Base-by-base conservation (phyloP, 805 yeast species). In the Limtongia smithiae region DNA sequence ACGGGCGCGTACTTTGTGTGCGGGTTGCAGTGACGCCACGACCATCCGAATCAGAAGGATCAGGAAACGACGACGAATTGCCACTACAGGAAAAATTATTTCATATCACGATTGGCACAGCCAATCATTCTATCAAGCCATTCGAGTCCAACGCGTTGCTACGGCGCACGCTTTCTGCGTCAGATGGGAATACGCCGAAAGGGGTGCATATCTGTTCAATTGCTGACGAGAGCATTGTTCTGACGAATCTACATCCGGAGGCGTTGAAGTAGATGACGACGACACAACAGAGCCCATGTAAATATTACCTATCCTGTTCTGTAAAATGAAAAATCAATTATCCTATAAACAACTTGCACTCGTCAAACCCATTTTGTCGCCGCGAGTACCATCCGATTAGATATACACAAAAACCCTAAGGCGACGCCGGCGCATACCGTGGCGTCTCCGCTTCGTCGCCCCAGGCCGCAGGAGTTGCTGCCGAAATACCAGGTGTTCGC, bases 81-180 rank as follows among this genome's bases (percentile, higher is more conserved):
- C 37, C 35, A 2, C 47, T 46, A n/a, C 52, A 72, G 0, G 78
- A 80, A 49, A 63, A 67, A 44, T 64, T 65, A 51, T 72, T 83
- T 0, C 97, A 90, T 63, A 76, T 89, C 37, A 90, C 97, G 0
- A 61, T 87, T 12, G 95, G 90, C 0, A 77, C 86, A 0, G 61
- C 68, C 1, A 59, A 69, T 1, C 69, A 70, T 0, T 66, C 66
- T 0, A 70, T 76, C 2, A 69, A 65, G 44, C 81, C 93, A 0
- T 63, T 70, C 21, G 76, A 78, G 55, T 77, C 90, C 31, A 9
- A 6, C 14, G 22, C n/a, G 14, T 41, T 41, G 34, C 7, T 12
- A 8, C 6, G 17, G 14, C 5, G 14, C 20, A 15, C 17, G 24
- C 14, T 20, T 9, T 25, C 31, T 8, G 39, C 35, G 4, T 14